Evolutionary conservation across 805 yeast species (phyloP).

Genomic region (Nakazawaea ernobii): DNA sequence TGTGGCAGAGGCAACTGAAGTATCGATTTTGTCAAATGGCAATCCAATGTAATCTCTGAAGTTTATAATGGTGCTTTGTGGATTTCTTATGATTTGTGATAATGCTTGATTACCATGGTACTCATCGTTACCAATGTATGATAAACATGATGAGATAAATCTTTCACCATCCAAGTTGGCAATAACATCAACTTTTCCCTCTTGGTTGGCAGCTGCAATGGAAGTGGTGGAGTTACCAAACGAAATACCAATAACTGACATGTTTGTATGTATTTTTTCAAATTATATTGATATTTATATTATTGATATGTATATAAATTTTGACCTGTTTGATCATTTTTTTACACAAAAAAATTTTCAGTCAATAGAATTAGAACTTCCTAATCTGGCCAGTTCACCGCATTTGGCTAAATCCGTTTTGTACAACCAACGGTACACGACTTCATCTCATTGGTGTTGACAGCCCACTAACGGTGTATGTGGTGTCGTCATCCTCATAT

Average conservation of each 20-base stretch:
- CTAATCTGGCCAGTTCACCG: neutral
- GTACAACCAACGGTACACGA: too few relatives aligned
- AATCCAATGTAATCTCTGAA: slow-evolving; percentile 92
- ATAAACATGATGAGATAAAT: slow-evolving; percentile 85
- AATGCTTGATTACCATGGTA: slow-evolving; percentile 96
- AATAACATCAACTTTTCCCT: slow-evolving; percentile 93
- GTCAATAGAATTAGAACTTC: neutral
- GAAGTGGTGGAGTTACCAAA: slow-evolving; percentile 96
- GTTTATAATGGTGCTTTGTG: slow-evolving; percentile 78
- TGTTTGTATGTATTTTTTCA: slow-evolving; percentile 8
- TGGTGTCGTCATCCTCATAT: neutral
- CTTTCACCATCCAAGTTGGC: slow-evolving; percentile 99
- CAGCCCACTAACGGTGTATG: slow-evolving; percentile 2
- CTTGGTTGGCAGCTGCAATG: slow-evolving; percentile 78
- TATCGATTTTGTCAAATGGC: slow-evolving; percentile 63
- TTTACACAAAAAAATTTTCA: too few relatives aligned
- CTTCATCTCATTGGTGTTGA: neutral
- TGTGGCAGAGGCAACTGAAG: slow-evolving; percentile 61
- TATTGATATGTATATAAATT: too few relatives aligned
- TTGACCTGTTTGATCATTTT: too few relatives aligned
- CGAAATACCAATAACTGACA: slow-evolving; percentile 83
- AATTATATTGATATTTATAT: neutral
- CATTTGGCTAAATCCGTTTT: too few relatives aligned
- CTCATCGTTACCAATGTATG: slow-evolving; percentile 92
- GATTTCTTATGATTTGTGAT: slow-evolving; percentile 87